These are phyloP conservation scores for Skeletonema marinoi DNA, from an alignment of 108 stramenopile species.

Conservation along the genomic window DNA sequence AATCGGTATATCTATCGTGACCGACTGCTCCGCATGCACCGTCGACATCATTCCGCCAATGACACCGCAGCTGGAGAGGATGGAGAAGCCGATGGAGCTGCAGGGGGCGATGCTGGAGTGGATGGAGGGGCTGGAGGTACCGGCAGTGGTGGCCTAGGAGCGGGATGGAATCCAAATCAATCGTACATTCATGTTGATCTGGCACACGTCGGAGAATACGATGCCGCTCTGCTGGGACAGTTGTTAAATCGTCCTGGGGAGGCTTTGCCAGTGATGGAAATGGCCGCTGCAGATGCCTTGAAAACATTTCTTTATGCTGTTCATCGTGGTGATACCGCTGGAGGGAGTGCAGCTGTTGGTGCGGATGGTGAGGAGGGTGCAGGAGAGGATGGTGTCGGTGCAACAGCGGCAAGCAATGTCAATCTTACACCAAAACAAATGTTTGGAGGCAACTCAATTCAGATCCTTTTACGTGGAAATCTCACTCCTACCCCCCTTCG, in stretches of 20 bases:
- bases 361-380: slow-evolving; percentile 21
- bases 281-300: slow-evolving; percentile 77
- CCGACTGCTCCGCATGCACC: slow-evolving; percentile 81
- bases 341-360: slow-evolving; percentile 9
- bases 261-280: slow-evolving; percentile 74
- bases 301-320: slow-evolving; percentile 65
- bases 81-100: slow-evolving; percentile 12
- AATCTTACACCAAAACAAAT: slow-evolving; percentile 33
- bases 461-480: slow-evolving; percentile 77
- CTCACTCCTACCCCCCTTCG: slow-evolving; percentile 84
- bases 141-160: slow-evolving; percentile 1
- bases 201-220: slow-evolving; percentile 88
- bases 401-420: slow-evolving; percentile 2
- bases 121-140: slow-evolving; percentile 6
- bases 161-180: slow-evolving; percentile 41
- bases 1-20: slow-evolving; percentile 82
- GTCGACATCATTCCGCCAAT: slow-evolving; percentile 52
- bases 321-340: not conserved
- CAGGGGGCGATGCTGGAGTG: slow-evolving; percentile 7
- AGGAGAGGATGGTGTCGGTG: slow-evolving; percentile 6
- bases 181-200: slow-evolving; percentile 72
- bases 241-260: slow-evolving; percentile 64
- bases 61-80: slow-evolving; percentile 16
- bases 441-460: slow-evolving; percentile 58
- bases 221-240: slow-evolving; percentile 75